Evolutionary conservation across 306 rosid species (phyloP).

Genomic region (Cucumis melo): DNA sequence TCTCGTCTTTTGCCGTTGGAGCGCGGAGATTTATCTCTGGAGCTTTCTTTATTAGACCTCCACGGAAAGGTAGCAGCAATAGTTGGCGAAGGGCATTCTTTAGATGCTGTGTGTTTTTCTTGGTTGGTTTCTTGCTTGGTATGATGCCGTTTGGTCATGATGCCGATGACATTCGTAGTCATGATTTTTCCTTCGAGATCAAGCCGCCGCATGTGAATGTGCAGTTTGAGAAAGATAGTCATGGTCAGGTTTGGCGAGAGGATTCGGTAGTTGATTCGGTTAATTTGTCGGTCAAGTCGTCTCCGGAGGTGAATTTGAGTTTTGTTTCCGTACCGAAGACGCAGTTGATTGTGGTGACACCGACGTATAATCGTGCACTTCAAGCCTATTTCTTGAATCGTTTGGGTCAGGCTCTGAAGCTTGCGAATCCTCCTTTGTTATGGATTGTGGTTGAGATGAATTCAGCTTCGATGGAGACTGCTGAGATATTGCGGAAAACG

Average conservation of each 20-base stretch:
- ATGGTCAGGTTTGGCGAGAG: conserved; percentile 2
- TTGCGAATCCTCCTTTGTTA: conserved; percentile 66
- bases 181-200: conserved; percentile 41
- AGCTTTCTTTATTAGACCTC: conserved; percentile 23
- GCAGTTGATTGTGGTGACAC: conserved; percentile 77
- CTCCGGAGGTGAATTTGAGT: not conserved
- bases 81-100: conserved; percentile 34
- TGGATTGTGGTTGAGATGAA: conserved; percentile 91
- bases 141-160: conserved; percentile 56
- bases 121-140: conserved; percentile 65
- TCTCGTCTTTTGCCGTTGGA: conserved; percentile 22
- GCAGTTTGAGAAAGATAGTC: conserved; percentile 8
- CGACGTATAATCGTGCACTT: conserved; percentile 57
- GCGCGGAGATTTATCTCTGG: conserved; percentile 29
- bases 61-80: conserved; percentile 34
- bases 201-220: conserved; percentile 40
- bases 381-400: conserved; percentile 74
- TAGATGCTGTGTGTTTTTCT: conserved; percentile 55
- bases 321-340: conserved; percentile 45
- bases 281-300: conserved; percentile 14
- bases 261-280: conserved; percentile 19
- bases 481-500: conserved; percentile 80
- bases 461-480: conserved; percentile 78
- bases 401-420: conserved; percentile 59
- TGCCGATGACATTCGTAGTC: conserved; percentile 30